Evolutionary conservation across 1,139 yeast genomes (phyloP), one percentile per base, ranked within the genome.

Genomic region (Scheffersomyces lignicola): DNA sequence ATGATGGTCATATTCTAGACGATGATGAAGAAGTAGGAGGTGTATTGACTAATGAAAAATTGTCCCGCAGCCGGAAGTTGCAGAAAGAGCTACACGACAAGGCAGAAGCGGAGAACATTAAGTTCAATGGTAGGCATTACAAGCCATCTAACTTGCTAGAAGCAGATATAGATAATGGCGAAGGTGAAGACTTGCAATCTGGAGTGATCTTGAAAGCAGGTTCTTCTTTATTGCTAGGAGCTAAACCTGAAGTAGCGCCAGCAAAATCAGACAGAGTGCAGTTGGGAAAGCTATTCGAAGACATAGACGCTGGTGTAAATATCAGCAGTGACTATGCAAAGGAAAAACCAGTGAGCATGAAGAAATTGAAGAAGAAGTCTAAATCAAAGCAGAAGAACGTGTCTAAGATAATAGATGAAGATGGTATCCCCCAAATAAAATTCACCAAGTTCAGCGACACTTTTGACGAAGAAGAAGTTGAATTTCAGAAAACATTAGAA

Each of bases 1-100:
- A 81, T 37, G 96, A 88, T 42, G 54, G 64, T 1, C 65, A 65
- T 5, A 59, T 85, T 2, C 47, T 76, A 17, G 80, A 73, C 2
- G 69, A 62, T 22, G 78, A 71, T 2, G 71, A 64, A 14, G 76
- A 66, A 17, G 80, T 70, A 24, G 78, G 69, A 1, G 73, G 65
- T 22, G 73, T 68, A 14, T 59, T 81, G 31, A 73, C 64, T 27
- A 75, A 78, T 39, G 70, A 65, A 5, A 37, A 48, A 17, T 47
- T 80, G 31, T 48, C 57, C 1, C 62, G 60, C 21, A 56, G 63
- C 32, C 48, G 60, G 12, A 62, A 59, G 36, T 41, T 58, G 20
- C 41, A 51, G 23, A 41, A 45, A 6, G 54, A 56, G 3, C 40
- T 64, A 18, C 38, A 43, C 8, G 65, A 62, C 29, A 44, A 42